A percentile compares a stretch with the other conserved stretches of the same genome.
Evolutionary conservation across 495 filamentous ascomycete genomes (phyloP).

Genomic region (Terfezia boudieri): DNA sequence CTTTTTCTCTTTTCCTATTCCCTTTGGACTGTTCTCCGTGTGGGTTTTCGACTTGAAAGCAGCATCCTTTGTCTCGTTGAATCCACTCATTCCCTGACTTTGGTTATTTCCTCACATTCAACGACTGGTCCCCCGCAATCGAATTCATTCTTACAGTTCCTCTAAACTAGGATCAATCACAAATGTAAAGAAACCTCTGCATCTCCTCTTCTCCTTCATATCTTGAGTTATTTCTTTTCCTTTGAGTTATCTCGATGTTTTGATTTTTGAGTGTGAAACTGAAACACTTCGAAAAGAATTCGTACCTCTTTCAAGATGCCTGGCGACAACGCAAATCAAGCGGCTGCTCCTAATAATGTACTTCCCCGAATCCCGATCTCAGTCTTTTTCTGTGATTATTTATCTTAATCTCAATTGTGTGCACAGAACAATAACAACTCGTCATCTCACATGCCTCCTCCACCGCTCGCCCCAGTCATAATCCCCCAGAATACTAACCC

Average conservation of each 20-base stretch:
- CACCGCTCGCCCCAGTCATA: conserved; percentile 63
- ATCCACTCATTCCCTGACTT: not conserved
- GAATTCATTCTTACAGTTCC: not conserved
- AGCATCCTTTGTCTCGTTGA: not conserved
- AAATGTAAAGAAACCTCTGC: not conserved
- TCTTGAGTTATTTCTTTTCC: not conserved
- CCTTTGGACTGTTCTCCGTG: not conserved
- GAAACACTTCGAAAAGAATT: not conserved
- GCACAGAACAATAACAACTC: not conserved
- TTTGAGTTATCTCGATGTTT: not conserved
- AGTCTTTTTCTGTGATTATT: not conserved
- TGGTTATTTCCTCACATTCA: not conserved
- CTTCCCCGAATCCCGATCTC: not conserved
- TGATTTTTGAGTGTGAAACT: not conserved
- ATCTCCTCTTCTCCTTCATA: not conserved
- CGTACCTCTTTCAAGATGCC: not conserved
- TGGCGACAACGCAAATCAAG: not conserved
- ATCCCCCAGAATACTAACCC: conserved; percentile 95
- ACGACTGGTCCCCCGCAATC: not conserved
- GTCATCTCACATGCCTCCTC: conserved; percentile 62
- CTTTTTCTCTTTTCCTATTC: not conserved
- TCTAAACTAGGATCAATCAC: not conserved
- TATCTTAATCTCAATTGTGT: not conserved
- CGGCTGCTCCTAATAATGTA: not conserved
- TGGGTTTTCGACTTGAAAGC: not conserved